Conservation (phyloP, 768 basidiomycete species). For the Imleria badia region DNA sequence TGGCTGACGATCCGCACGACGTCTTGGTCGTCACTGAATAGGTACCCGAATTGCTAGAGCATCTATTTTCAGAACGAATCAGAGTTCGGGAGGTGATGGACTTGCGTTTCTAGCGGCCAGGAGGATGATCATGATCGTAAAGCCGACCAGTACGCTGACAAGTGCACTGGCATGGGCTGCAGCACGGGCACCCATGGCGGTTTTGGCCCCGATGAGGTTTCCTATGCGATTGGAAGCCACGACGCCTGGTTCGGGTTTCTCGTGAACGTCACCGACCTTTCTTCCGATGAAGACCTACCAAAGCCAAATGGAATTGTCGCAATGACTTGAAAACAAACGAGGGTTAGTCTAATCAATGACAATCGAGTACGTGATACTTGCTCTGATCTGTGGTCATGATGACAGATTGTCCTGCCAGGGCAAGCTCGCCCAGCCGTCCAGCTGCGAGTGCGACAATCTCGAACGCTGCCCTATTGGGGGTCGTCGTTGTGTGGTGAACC, state of each 20-base stretch:
- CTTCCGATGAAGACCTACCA: conserved; percentile 31
- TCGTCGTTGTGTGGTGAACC: background rate
- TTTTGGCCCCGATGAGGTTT: conserved; percentile 64
- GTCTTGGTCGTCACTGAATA: conserved; percentile 64
- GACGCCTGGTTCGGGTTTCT: conserved; percentile 42
- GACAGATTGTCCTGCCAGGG: conserved; percentile 73
- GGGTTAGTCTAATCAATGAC: background rate
- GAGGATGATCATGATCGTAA: conserved; percentile 57
- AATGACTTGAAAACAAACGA: conserved; percentile 43
- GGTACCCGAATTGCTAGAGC: conserved; percentile 54
- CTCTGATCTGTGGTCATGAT: conserved; percentile 83
- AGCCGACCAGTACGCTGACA: conserved; percentile 59
- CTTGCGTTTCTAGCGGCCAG: conserved; percentile 57
- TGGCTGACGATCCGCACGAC: conserved; percentile 49
- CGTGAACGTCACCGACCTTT: background rate
- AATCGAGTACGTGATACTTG: conserved; percentile 22
- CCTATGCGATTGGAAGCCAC: conserved; percentile 73
- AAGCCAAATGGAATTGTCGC: conserved; percentile 78
- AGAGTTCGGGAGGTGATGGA: background rate
- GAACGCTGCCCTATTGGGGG: conserved; percentile 62
- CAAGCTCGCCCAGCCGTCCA: conserved; percentile 62
- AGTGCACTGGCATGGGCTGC: conserved; percentile 65
- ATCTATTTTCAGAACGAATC: background rate
- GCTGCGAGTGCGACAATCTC: conserved; percentile 81
- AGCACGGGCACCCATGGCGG: conserved; percentile 50